Evolutionary conservation across 1,139 yeast genomes (phyloP).

Genomic region (Blastobotrys proliferans): DNA sequence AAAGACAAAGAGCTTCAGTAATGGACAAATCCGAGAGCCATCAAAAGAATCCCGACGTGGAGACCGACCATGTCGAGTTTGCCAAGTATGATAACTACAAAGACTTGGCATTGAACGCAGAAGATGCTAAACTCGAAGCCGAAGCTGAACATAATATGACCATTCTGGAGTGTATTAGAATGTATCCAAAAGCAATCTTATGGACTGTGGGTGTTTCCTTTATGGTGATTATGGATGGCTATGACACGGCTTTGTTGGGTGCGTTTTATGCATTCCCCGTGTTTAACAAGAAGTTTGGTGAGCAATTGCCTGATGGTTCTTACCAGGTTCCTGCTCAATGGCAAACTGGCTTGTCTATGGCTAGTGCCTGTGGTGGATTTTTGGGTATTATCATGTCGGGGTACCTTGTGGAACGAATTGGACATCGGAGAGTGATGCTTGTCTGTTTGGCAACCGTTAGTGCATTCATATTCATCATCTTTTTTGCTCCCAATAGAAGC

Average conservation of each 20-base stretch:
- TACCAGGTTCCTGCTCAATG: constrained; percentile 39
- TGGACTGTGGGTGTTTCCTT: constrained; percentile 44
- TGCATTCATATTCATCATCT: constrained; percentile 40
- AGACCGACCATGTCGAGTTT: no score
- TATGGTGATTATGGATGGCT: constrained; percentile 47
- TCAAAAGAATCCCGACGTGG: no score
- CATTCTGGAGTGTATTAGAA: constrained; percentile 14
- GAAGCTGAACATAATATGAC: constrained; percentile 14
- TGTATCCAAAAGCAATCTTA: constrained; percentile 38
- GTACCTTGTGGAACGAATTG: constrained; percentile 32
- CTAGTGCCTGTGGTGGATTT: constrained; percentile 29
- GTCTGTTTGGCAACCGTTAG: constrained; percentile 31
- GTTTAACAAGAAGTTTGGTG: constrained; percentile 41
- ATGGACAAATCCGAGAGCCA: no score
- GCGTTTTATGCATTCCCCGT: constrained; percentile 43
- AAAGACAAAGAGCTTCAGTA: no score
- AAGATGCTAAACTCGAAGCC: constrained; percentile 4
- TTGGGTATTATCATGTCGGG: constrained; percentile 44
- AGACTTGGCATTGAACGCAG: constrained; percentile 3
- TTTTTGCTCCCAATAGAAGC: constrained; percentile 33
- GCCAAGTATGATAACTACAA: no score
- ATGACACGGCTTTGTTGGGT: constrained; percentile 32
- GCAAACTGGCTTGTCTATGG: constrained; percentile 25
- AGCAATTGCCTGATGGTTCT: constrained; percentile 28
- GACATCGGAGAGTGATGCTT: constrained; percentile 40